A percentile compares a stretch with the other conserved stretches of the same genome.
These are phyloP conservation scores for Beauveria medogensis DNA, from an alignment of 2,329 filamentous ascomycete genomes.

Conservation along the genomic window DNA sequence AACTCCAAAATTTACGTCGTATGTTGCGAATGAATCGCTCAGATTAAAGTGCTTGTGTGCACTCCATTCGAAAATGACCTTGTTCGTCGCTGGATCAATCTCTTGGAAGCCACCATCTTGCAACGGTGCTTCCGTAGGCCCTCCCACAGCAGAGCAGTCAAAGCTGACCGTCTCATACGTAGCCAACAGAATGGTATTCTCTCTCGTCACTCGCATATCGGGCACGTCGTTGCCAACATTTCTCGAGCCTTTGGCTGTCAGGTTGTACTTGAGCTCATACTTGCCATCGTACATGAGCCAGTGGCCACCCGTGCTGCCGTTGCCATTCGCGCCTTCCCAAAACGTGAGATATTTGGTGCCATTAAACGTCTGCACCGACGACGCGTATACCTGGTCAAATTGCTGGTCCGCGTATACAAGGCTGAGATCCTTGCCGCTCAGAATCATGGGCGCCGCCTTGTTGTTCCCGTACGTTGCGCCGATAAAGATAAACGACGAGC, in stretches of 20 bases:
- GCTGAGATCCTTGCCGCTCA: constrained; percentile 26
- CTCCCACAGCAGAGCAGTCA: constrained; percentile 24
- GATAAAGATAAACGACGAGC: constrained; percentile 26
- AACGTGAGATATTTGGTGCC: constrained; percentile 27
- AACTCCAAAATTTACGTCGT: constrained; percentile 22
- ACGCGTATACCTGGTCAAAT: constrained; percentile 20
- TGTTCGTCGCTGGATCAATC: constrained; percentile 27
- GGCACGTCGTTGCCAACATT: constrained; percentile 32
- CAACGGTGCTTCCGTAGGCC: constrained; percentile 22
- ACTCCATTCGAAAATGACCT: constrained; percentile 29
- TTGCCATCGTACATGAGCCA: constrained; percentile 24
- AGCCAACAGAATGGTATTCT: constrained; percentile 33
- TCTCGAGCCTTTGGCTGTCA: constrained; percentile 27
- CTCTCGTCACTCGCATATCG: constrained; percentile 33
- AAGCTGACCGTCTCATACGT: constrained; percentile 28
- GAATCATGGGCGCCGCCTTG: constrained; percentile 26
- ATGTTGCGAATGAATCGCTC: constrained; percentile 20
- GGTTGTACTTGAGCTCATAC: constrained; percentile 30
- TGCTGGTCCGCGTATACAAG: constrained; percentile 29
- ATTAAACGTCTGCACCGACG: constrained; percentile 23
- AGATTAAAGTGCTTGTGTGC: constrained; percentile 25
- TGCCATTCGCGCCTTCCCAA: constrained; percentile 23
- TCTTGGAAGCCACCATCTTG: constrained; percentile 32
- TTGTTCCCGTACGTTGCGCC: constrained; percentile 18
- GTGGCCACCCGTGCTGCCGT: constrained; percentile 22